Evolutionary conservation across 164 flowering plant genomes (phyloP).

Genomic region (Protea cynaroides): DNA sequence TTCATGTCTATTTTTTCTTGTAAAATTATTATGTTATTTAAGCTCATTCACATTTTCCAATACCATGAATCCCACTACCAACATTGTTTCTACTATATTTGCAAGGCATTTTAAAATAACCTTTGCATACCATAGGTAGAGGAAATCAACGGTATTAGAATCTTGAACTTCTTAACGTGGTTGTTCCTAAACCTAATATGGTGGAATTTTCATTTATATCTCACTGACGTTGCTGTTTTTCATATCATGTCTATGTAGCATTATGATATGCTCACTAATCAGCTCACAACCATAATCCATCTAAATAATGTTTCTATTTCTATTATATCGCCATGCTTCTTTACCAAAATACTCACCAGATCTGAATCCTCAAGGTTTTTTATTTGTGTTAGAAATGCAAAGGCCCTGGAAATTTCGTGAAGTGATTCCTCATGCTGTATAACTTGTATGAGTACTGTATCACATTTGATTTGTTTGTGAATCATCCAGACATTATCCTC

Average conservation of each 20-base stretch:
- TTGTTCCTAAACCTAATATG: neutral
- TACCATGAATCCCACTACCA: neutral
- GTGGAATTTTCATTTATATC: neutral
- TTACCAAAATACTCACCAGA: neutral
- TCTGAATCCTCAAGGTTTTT: too few species aligned
- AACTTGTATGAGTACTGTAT: too few species aligned
- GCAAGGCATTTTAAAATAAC: too few species aligned
- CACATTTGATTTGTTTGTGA: too few species aligned
- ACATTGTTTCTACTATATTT: neutral
- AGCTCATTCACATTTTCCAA: neutral
- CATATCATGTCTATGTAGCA: neutral
- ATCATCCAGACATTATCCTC: slow-evolving; percentile 40
- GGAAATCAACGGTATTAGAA: neutral
- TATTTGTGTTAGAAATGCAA: too few species aligned
- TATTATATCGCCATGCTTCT: neutral
- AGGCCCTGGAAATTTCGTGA: too few species aligned
- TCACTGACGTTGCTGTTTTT: neutral
- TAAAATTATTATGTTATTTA: neutral
- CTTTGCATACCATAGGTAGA: neutral
- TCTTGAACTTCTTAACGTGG: neutral
- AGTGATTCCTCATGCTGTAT: too few species aligned
- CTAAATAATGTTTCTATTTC: neutral
- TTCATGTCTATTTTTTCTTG: neutral
- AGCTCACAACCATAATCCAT: neutral
- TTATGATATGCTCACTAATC: neutral